These are phyloP conservation scores for Tagetes erecta DNA, from an alignment of 129 eudicot genomes.

Conservation along the genomic window DNA sequence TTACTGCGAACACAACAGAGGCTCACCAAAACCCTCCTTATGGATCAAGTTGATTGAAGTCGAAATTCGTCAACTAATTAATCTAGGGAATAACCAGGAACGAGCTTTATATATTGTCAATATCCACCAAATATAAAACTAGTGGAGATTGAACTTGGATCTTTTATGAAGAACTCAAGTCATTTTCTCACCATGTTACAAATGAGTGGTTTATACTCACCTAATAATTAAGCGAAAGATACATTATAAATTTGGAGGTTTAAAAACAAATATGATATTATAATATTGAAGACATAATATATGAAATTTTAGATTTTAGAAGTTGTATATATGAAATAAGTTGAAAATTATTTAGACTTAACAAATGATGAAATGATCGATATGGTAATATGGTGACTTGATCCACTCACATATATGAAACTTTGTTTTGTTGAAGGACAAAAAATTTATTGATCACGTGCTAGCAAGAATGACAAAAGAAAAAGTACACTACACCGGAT, in stretches of 20 bases:
- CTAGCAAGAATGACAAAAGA: slow-evolving; percentile 7
- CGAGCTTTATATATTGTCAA: too few relatives aligned
- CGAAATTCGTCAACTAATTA: too few relatives aligned
- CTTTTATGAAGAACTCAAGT: too few relatives aligned
- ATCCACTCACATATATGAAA: background rate
- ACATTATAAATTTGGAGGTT: background rate
- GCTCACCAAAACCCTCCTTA: too few relatives aligned
- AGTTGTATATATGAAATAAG: background rate
- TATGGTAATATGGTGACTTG: background rate
- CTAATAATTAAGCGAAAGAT: too few relatives aligned
- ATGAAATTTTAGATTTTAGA: background rate
- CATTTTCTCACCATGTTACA: too few relatives aligned
- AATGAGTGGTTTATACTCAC: too few relatives aligned
- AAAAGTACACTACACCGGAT: background rate
- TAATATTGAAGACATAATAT: background rate
- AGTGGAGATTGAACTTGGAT: too few relatives aligned
- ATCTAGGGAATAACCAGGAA: too few relatives aligned
- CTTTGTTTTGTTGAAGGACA: background rate
- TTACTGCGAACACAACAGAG: too few relatives aligned
- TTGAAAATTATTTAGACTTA: background rate
- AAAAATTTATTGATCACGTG: background rate
- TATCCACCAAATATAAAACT: too few relatives aligned
- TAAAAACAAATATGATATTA: background rate
- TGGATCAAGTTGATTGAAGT: too few relatives aligned
- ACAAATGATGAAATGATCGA: background rate